Conservation (phyloP, 306 rosid genomes). For the Lathyrus tuberosus region DNA sequence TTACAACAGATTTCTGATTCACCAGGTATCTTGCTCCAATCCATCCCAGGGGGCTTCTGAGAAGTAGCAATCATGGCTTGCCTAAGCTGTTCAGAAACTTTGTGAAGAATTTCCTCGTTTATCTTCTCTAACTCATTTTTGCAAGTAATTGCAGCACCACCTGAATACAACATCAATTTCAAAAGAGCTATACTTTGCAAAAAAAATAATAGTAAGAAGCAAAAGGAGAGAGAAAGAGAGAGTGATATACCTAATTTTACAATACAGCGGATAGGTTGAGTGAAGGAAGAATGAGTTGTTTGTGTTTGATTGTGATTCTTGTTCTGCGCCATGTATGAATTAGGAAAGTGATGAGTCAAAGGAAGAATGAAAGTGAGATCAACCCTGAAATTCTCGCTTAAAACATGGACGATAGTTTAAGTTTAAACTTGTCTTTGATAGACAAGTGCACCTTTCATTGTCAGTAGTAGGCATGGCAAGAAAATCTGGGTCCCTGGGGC, state of each 20-base stretch:
- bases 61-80: slow-evolving; percentile 61
- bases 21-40: slow-evolving; percentile 88
- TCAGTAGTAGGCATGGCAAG: no score
- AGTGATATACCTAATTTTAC: slow-evolving; percentile 72
- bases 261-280: slow-evolving; percentile 73
- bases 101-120: slow-evolving; percentile 69
- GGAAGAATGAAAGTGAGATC: neutral
- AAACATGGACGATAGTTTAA: no score
- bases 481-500: no score
- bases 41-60: slow-evolving; percentile 76
- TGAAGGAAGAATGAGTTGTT: slow-evolving; percentile 19
- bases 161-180: slow-evolving; percentile 38
- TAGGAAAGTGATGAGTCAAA: slow-evolving; percentile 4
- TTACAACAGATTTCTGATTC: slow-evolving; percentile 49
- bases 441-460: no score
- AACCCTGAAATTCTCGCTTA: slow-evolving; percentile 11
- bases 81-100: slow-evolving; percentile 77
- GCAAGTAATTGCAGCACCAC: slow-evolving; percentile 93
- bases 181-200: slow-evolving; percentile 13
- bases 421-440: no score
- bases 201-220: no score
- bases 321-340: slow-evolving; percentile 39
- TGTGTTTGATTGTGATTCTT: slow-evolving; percentile 36
- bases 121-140: slow-evolving; percentile 80
- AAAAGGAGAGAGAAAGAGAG: slow-evolving; percentile 22